phyloP scores from a whole-genome alignment of 495 filamentous ascomycete species.

The Tuber umbilicatum region DNA sequence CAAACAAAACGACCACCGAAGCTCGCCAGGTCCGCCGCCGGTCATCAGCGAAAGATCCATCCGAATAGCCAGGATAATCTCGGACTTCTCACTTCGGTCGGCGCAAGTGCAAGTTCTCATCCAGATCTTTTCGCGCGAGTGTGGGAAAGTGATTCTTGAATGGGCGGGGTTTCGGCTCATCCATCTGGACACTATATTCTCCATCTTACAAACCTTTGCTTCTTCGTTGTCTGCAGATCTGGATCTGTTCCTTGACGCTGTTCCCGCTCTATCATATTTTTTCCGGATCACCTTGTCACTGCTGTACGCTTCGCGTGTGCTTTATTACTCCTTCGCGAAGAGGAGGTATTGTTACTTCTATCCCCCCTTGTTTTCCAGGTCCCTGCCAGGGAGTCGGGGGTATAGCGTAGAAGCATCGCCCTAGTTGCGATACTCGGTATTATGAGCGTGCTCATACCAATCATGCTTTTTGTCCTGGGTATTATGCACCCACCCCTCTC shows the following conservation, averaged over 20 bases:
- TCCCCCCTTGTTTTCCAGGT: constrained; percentile 43
- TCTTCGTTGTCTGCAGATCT: constrained; percentile 56
- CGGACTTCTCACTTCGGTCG: constrained; percentile 91
- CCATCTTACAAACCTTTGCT: constrained; percentile 78
- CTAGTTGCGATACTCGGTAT: constrained; percentile 76
- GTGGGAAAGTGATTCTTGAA: constrained; percentile 96
- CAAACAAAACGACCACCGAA: constrained; percentile 51
- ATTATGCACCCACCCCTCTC: too few relatives aligned
- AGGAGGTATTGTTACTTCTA: constrained; percentile 91
- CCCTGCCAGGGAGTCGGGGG: constrained; percentile 25
- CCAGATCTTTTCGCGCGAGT: constrained; percentile 90
- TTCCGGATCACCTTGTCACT: constrained; percentile 85
- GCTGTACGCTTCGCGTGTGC: constrained; percentile 89
- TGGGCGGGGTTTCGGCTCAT: constrained; percentile 95
- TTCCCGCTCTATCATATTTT: constrained; percentile 87
- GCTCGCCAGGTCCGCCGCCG: constrained; percentile 60
- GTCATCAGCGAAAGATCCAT: constrained; percentile 79
- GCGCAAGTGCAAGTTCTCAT: constrained; percentile 96
- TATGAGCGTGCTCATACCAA: constrained; percentile 73
- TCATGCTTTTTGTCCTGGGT: constrained; percentile 93
- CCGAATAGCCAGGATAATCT: constrained; percentile 80
- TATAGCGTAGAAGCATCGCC: constrained; percentile 70
- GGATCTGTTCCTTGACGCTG: constrained; percentile 71
- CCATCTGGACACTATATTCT: constrained; percentile 79
- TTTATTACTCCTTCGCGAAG: constrained; percentile 90